Conservation (phyloP, 305 asterid species). For the Fraxinus baroniana region DNA sequence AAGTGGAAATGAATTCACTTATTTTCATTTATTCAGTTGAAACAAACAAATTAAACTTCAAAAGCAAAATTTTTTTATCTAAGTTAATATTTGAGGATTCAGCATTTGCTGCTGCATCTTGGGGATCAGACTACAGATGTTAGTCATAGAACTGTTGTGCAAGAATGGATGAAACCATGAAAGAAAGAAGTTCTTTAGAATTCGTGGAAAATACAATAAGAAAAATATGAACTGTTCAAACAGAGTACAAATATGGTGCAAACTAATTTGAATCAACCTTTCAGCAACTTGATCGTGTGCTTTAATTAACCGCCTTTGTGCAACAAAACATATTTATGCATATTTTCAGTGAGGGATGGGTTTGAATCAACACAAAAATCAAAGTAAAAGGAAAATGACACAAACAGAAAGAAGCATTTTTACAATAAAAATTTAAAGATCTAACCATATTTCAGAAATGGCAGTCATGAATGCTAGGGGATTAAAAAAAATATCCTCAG, state of each 20-base stretch:
- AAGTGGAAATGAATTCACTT: not conserved
- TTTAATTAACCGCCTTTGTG: not conserved
- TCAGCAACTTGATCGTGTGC: not conserved
- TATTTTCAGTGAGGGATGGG: not conserved
- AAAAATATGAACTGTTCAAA: not conserved
- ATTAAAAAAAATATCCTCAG: not conserved
- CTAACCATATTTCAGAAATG: not conserved
- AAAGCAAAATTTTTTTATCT: not conserved
- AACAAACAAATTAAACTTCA: not conserved
- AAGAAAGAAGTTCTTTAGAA: not conserved
- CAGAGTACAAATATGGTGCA: not conserved
- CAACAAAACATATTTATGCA: not conserved
- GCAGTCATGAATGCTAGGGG: not conserved
- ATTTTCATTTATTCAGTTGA: not conserved
- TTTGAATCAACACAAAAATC: not conserved
- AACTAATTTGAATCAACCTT: not conserved
- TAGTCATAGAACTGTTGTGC: not conserved
- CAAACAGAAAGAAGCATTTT: not conserved
- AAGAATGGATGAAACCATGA: not conserved
- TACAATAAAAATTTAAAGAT: not conserved
- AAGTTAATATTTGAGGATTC: not conserved
- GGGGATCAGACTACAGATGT: not conserved
- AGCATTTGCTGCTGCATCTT: not conserved
- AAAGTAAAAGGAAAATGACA: not conserved
- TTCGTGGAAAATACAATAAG: not conserved